phyloP scores from a whole-genome alignment of 495 filamentous ascomycete species.

The Xylaria curta region DNA sequence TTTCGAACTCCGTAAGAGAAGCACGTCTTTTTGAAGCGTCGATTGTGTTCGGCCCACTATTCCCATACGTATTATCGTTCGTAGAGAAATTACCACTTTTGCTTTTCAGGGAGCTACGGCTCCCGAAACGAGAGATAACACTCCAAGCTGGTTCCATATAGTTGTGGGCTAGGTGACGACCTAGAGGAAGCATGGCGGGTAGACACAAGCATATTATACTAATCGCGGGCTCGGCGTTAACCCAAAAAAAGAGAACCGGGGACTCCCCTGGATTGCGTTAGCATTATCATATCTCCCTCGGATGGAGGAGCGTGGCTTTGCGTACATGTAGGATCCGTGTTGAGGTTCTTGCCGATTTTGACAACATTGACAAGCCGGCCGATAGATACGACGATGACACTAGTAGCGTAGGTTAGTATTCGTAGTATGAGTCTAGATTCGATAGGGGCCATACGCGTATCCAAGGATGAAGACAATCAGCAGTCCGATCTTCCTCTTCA shows the following conservation, averaged over 20 bases:
- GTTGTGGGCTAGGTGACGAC: not conserved
- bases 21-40: not conserved
- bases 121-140: not conserved
- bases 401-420: not conserved
- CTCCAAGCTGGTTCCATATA: not conserved
- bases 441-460: conserved; percentile 38
- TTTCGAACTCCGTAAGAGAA: not conserved
- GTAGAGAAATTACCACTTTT: not conserved
- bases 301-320: not conserved
- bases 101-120: not conserved
- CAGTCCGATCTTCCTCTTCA: conserved; percentile 34
- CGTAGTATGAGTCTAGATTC: not conserved
- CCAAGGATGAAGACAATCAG: conserved; percentile 45
- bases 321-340: conserved; percentile 26
- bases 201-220: conserved; percentile 24
- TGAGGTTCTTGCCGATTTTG: not conserved
- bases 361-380: conserved; percentile 26
- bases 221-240: conserved; percentile 15
- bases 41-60: not conserved
- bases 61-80: not conserved
- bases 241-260: conserved; percentile 18
- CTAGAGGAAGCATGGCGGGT: conserved; percentile 25
- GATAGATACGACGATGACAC: conserved; percentile 27
- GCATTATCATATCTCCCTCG: conserved; percentile 6
- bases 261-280: conserved; percentile 2